Evolutionary conservation across 345 rosid genomes (phyloP).

Genomic region (Eutrema japonicum): DNA sequence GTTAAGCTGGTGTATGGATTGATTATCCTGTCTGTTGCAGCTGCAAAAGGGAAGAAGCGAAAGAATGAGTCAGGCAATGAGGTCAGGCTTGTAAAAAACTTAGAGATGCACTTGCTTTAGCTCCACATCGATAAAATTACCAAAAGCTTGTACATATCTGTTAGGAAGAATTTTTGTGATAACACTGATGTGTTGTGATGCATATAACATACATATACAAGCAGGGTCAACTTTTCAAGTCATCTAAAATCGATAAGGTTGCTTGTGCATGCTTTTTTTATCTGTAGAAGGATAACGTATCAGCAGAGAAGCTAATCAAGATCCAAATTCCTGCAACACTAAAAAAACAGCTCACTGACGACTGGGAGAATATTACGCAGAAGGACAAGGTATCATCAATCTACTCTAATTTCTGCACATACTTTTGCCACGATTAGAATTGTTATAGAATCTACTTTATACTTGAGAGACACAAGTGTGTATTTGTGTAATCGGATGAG

Average conservation of each 20-base stretch:
- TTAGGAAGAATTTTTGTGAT: slow-evolving; percentile 1
- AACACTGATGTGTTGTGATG: neutral
- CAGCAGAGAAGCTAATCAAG: slow-evolving; percentile 71
- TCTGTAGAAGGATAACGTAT: slow-evolving; percentile 56
- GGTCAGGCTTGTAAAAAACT: slow-evolving; percentile 56
- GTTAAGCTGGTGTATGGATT: slow-evolving; percentile 23
- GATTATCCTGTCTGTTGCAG: slow-evolving; percentile 53
- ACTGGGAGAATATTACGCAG: slow-evolving; percentile 76
- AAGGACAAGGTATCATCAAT: slow-evolving; percentile 73
- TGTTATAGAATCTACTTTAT: neutral
- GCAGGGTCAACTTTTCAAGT: neutral
- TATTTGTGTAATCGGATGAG: neutral
- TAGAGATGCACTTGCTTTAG: slow-evolving; percentile 15
- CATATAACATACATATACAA: neutral
- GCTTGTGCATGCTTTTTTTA: slow-evolving; percentile 26
- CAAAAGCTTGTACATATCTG: slow-evolving; percentile 16
- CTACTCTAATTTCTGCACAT: neutral
- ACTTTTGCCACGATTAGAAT: neutral
- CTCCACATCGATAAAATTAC: neutral
- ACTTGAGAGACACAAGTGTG: neutral
- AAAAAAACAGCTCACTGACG: slow-evolving; percentile 86
- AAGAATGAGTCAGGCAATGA: slow-evolving; percentile 76
- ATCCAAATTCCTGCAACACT: slow-evolving; percentile 82
- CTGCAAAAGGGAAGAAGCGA: slow-evolving; percentile 80
- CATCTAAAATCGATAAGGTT: slow-evolving; percentile 14